These are phyloP conservation scores for Chaetomium fimeti DNA, from an alignment of 495 filamentous ascomycete genomes.

Conservation along the genomic window DNA sequence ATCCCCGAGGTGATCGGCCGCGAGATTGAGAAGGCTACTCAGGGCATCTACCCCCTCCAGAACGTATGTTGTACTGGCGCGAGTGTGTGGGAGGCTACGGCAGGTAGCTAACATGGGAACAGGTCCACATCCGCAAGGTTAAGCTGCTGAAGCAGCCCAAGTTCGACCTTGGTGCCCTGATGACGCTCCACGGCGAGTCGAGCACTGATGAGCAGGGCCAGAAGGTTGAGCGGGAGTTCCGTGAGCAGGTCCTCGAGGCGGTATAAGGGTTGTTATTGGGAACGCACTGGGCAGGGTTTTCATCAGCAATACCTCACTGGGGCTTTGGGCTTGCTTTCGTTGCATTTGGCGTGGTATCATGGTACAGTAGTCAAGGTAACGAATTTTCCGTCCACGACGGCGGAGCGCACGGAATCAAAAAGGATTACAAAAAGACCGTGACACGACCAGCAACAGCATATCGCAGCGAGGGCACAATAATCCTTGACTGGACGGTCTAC, in stretches of 20 bases:
- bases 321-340: slow-evolving; percentile 49
- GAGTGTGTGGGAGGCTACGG: not conserved
- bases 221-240: slow-evolving; percentile 99
- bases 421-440: slow-evolving; percentile 36
- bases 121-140: slow-evolving; percentile 99
- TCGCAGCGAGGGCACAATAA: slow-evolving; percentile 20
- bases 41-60: slow-evolving; percentile 99
- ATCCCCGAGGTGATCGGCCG: slow-evolving; percentile 99
- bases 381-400: slow-evolving; percentile 35
- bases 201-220: slow-evolving; percentile 93
- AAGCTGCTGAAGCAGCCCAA: slow-evolving; percentile 97
- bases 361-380: slow-evolving; percentile 50
- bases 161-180: slow-evolving; percentile 95
- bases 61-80: slow-evolving; percentile 64
- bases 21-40: slow-evolving; percentile 98
- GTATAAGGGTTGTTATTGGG: slow-evolving; percentile 66
- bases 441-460: slow-evolving; percentile 27
- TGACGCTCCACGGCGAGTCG: slow-evolving; percentile 95
- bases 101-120: slow-evolving; percentile 27
- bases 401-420: slow-evolving; percentile 43
- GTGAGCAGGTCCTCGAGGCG: slow-evolving; percentile 88
- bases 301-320: slow-evolving; percentile 54
- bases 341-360: slow-evolving; percentile 58
- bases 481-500: slow-evolving; percentile 14
- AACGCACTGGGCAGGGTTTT: slow-evolving; percentile 50